phyloP scores from a whole-genome alignment of 495 filamentous ascomycete genomes.

The Aspergillus sclerotioniger region DNA sequence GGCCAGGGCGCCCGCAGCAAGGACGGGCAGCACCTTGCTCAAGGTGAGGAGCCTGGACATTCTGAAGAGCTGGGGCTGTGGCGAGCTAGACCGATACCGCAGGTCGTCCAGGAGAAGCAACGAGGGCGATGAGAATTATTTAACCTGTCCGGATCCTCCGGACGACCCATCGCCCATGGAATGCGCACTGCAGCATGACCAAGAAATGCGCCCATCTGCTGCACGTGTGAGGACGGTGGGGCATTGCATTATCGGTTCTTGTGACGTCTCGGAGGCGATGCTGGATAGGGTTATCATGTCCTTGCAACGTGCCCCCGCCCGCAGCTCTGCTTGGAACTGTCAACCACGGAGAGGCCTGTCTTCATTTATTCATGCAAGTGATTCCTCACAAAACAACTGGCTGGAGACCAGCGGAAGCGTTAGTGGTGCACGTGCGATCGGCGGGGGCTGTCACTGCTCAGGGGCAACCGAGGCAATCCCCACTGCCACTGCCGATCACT shows the following conservation, averaged over 20 bases:
- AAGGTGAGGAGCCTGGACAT: slow-evolving; percentile 1
- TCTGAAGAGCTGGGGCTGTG: neutral
- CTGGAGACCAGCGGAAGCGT: no score
- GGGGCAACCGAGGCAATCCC: neutral
- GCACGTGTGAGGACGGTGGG: neutral
- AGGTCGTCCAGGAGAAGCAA: neutral
- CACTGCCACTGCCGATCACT: neutral
- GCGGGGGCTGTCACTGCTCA: neutral
- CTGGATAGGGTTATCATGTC: neutral
- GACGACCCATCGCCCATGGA: no score
- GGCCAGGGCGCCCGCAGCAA: slow-evolving; percentile 41
- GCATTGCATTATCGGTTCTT: no score
- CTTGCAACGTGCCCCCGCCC: neutral
- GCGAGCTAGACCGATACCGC: neutral
- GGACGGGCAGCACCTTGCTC: slow-evolving; percentile 33
- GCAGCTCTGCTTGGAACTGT: neutral
- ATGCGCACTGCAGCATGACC: neutral
- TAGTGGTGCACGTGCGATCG: neutral
- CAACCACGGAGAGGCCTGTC: neutral
- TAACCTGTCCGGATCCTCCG: neutral
- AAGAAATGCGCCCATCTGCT: neutral
- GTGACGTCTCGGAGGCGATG: neutral
- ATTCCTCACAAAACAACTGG: no score
- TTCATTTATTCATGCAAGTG: neutral
- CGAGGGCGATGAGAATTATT: neutral